A percentile compares a stretch with the other conserved stretches of the same genome.
Conservation (phyloP, 495 filamentous ascomycete genomes). For the Chaetomium tenue region DNA sequence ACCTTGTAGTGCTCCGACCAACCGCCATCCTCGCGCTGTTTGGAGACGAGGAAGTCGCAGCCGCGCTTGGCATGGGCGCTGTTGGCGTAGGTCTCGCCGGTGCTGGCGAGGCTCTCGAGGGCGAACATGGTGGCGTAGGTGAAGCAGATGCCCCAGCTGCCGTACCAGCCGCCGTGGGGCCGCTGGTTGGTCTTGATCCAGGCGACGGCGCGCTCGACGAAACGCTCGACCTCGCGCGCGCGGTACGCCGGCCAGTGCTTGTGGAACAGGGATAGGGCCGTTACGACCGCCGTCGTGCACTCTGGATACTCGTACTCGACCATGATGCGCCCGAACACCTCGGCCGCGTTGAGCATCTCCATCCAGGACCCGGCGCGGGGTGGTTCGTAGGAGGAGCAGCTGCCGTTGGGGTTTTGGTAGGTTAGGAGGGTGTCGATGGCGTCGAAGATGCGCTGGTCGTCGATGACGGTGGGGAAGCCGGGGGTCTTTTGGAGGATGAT, state of each 20-base stretch:
- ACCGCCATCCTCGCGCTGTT: constrained; percentile 83
- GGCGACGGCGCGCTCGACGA: constrained; percentile 65
- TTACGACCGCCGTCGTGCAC: constrained; percentile 95
- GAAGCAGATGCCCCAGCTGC: constrained; percentile 96
- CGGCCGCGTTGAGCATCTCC: constrained; percentile 88
- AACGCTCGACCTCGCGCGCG: constrained; percentile 65
- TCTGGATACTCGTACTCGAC: constrained; percentile 97
- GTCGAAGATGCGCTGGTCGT: constrained; percentile 73
- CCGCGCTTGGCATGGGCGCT: constrained; percentile 67
- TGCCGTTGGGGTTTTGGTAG: constrained; percentile 87
- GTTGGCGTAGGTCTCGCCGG: constrained; percentile 77
- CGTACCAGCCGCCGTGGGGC: constrained; percentile 91
- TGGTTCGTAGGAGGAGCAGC: constrained; percentile 87
- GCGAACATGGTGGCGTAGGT: constrained; percentile 97
- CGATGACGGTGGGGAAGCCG: constrained; percentile 71
- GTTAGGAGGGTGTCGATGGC: constrained; percentile 87
- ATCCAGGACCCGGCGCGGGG: constrained; percentile 71
- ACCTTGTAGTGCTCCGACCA: constrained; percentile 95
- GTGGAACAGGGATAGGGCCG: constrained; percentile 77
- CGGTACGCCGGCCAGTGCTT: constrained; percentile 80
- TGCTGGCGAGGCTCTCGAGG: constrained; percentile 75
- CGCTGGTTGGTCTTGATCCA: constrained; percentile 81
- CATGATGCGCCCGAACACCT: constrained; percentile 97
- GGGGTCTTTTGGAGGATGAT: constrained; percentile 79
- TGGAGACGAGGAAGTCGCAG: constrained; percentile 79